These are phyloP conservation scores for Ambrosia hybrid DNA, from an alignment of 140 eudicot genomes.

Conservation along the genomic window DNA sequence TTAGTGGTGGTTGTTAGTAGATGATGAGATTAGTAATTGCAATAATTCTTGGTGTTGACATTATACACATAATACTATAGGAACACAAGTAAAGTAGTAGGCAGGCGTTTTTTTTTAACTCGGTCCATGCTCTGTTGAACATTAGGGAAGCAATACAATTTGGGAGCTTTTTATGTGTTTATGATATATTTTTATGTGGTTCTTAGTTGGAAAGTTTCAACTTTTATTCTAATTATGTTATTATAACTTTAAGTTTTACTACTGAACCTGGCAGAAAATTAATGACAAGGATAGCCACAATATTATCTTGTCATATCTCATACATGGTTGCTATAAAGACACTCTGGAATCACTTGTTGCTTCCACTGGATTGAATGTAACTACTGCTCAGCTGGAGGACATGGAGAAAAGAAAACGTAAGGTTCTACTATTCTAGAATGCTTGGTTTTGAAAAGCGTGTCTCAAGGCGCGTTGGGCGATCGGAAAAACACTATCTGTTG, in stretches of 20 bases:
- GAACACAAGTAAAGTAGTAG: not conserved
- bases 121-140: not conserved
- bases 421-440: slow-evolving; percentile 3
- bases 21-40: not conserved
- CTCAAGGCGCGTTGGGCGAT: no score
- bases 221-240: not conserved
- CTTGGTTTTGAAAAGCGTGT: no score
- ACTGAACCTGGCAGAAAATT: slow-evolving; percentile 47
- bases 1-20: not conserved
- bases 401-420: slow-evolving; percentile 87
- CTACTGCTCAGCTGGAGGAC: slow-evolving; percentile 56
- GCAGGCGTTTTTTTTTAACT: not conserved
- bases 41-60: no score
- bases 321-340: slow-evolving; percentile 84
- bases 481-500: no score
- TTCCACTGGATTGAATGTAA: slow-evolving; percentile 55
- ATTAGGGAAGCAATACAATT: slow-evolving; percentile 7
- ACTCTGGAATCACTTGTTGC: slow-evolving; percentile 72
- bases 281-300: slow-evolving; percentile 66
- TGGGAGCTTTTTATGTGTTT: not conserved
- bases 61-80: not conserved
- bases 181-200: not conserved
- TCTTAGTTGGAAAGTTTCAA: no score
- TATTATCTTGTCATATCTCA: slow-evolving; percentile 76
- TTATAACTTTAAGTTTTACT: slow-evolving; percentile 6